Evolutionary conservation across 73 alveolate species (phyloP), one percentile per base, ranked within the genome.

Genomic region (Stentor roeselii): DNA sequence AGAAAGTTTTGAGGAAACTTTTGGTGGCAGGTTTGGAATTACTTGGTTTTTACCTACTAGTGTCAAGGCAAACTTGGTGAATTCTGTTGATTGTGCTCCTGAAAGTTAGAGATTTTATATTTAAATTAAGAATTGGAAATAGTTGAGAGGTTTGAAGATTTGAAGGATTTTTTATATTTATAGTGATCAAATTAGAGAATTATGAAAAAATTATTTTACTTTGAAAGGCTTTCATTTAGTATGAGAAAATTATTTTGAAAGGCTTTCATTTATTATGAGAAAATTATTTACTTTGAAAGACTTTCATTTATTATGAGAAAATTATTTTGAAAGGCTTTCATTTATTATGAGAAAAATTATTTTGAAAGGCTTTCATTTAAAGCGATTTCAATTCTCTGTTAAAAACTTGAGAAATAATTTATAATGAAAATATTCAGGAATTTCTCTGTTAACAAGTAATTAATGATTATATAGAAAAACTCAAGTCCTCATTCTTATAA

Each of bases 41-140:
- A 37, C n/a, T 15, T 76, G 84, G 84, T 35, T 76, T 76, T 37
- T 76, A n/a, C 84, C 84, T 14, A 67, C 67, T 50, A 50, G 21
- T 11, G 67, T 50, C 21, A 50, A 50, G 67, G 67, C 30, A 50
- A 50, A 50, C 21, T 11, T 50, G 67, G 67, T 21, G 6, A 50
- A 50, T 11, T 11, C 30, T 50, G 67, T 11, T 50, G 67, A 50
- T 21, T 11, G 30, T 6, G 21, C 21, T 50, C 30, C 67, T 50
- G 67, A 50, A 11, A n/a, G n/a, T n/a, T n/a, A n/a, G n/a, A n/a
- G n/a, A n/a, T n/a, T n/a, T n/a, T n/a, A n/a, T n/a, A n/a, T n/a
- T n/a, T n/a, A n/a, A n/a, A n/a, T n/a, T n/a, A n/a, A n/a, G n/a
- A n/a, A n/a, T n/a, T n/a, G n/a, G n/a, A n/a, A n/a, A n/a, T n/a